A percentile compares a stretch with the other conserved stretches of the same genome.
These are phyloP conservation scores for Arabidopsis arenosa DNA, from an alignment of 345 rosid species.

Conservation along the genomic window DNA sequence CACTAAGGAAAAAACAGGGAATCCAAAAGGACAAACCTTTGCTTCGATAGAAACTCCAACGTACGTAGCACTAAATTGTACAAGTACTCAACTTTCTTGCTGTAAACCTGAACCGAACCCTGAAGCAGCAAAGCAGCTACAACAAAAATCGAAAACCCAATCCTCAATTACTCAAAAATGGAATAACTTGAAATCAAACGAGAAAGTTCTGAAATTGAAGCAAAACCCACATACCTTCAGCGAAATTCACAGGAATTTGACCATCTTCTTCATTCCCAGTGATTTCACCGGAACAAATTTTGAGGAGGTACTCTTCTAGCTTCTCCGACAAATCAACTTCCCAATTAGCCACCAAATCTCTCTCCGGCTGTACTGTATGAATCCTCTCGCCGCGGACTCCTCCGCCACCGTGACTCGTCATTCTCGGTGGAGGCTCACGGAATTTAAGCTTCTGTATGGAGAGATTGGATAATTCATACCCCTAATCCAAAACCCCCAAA, in stretches of 20 bases:
- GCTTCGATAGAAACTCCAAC: conserved; percentile 86
- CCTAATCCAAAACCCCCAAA: conserved; percentile 1
- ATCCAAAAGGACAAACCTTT: conserved; percentile 56
- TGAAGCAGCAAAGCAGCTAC: conserved; percentile 98
- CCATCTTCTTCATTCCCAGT: conserved; percentile 54
- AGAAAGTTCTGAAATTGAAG: neutral
- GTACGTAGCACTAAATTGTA: conserved; percentile 91
- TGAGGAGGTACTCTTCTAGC: conserved; percentile 88
- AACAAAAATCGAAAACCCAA: conserved; percentile 30
- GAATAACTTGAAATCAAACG: neutral
- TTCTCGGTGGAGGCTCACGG: conserved; percentile 16
- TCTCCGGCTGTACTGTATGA: conserved; percentile 79
- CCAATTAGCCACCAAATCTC: conserved; percentile 93
- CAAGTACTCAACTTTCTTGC: conserved; percentile 95
- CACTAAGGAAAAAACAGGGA: neutral
- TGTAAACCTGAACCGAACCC: conserved; percentile 96
- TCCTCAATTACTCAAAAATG: conserved; percentile 1
- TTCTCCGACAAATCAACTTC: conserved; percentile 82
- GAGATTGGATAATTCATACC: conserved; percentile 33
- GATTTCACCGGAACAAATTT: conserved; percentile 86
- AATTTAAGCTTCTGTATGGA: conserved; percentile 6
- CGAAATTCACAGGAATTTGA: conserved; percentile 68
- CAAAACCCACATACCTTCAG: conserved; percentile 66
- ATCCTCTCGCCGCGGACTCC: conserved; percentile 47
- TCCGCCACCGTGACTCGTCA: conserved; percentile 46